Evolutionary conservation across 73 alveolate species (phyloP).

Genomic region (Tetrahymena thermophila): DNA sequence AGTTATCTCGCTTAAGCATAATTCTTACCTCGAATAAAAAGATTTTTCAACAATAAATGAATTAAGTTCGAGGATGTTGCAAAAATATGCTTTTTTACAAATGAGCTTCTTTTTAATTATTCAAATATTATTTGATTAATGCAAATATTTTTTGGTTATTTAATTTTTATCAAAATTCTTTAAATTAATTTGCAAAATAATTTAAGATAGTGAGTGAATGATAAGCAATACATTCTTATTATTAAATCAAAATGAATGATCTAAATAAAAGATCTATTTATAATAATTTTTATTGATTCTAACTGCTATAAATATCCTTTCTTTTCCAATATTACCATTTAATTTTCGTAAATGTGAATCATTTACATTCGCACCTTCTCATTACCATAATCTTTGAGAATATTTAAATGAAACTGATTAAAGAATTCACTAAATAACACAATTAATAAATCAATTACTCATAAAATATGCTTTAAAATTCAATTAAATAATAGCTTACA

Average conservation of each 20-base stretch:
- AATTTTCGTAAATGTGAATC: background rate
- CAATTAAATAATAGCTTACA: too few species aligned
- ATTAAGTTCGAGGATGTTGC: too few species aligned
- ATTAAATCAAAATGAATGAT: background rate
- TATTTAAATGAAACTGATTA: background rate
- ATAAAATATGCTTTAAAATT: too few species aligned
- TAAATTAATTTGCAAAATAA: background rate
- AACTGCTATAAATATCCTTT: background rate
- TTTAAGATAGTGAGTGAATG: background rate
- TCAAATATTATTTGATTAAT: background rate
- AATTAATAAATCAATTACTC: background rate
- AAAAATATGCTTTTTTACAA: too few species aligned
- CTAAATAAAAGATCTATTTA: background rate
- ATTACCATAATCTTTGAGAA: background rate
- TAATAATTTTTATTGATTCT: background rate
- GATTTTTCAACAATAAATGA: too few species aligned
- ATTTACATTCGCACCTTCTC: background rate
- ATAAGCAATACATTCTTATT: too few species aligned
- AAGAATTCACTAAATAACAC: background rate
- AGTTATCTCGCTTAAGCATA: background rate
- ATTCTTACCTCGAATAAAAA: background rate
- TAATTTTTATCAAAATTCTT: background rate
- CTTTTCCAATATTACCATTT: background rate
- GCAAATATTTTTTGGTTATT: background rate
- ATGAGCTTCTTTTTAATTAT: background rate